Evolutionary conservation across 108 stramenopile species (phyloP).

Genomic region (Discostella stelligeroides): DNA sequence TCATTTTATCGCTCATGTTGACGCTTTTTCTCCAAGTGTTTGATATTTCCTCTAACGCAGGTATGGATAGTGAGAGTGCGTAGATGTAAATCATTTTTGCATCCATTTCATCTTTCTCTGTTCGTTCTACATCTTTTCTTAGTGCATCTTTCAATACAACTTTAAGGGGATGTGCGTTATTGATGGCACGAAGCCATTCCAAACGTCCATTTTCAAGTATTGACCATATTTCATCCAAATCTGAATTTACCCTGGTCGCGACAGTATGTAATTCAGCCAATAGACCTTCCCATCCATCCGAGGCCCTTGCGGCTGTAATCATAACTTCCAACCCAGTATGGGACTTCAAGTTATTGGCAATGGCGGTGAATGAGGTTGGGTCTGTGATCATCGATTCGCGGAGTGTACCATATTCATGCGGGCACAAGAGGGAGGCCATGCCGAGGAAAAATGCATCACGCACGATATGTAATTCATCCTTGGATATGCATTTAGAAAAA

Average conservation of each 20-base stretch:
- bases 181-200: slow-evolving; percentile 57
- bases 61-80: slow-evolving; percentile 50
- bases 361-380: slow-evolving; percentile 31
- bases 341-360: slow-evolving; percentile 35
- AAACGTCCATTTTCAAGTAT: slow-evolving; percentile 57
- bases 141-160: slow-evolving; percentile 55
- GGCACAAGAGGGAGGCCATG: slow-evolving; percentile 74
- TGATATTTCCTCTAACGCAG: slow-evolving; percentile 25
- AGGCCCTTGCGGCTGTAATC: slow-evolving; percentile 49
- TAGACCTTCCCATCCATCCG: slow-evolving; percentile 45
- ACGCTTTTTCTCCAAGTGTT: slow-evolving; percentile 53
- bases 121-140: slow-evolving; percentile 39
- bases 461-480: slow-evolving; percentile 59
- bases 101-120: slow-evolving; percentile 65
- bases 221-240: slow-evolving; percentile 60
- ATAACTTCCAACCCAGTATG: slow-evolving; percentile 45
- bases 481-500: slow-evolving; percentile 57
- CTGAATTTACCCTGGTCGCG: slow-evolving; percentile 47
- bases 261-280: slow-evolving; percentile 37
- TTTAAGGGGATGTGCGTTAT: slow-evolving; percentile 60
- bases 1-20: slow-evolving; percentile 49
- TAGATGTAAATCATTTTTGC: slow-evolving; percentile 76
- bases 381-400: slow-evolving; percentile 45
- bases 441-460: slow-evolving; percentile 67
- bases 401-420: slow-evolving; percentile 64